Percentiles rank a stretch among this genome's conserved stretches.
These are phyloP conservation scores for Artemisia argyi DNA, from an alignment of 129 eudicot genomes.

Conservation along the genomic window DNA sequence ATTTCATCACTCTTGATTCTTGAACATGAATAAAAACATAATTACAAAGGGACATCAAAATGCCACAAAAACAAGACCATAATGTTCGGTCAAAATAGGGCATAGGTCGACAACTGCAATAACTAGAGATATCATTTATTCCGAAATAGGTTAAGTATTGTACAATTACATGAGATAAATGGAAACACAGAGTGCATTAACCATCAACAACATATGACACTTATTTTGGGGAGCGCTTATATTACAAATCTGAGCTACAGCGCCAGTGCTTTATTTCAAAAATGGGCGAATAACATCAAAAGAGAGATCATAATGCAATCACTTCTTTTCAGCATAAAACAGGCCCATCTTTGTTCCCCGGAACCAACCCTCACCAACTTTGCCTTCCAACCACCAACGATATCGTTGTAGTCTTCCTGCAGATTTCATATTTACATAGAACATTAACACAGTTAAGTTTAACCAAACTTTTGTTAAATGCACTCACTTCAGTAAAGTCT, in stretches of 20 bases:
- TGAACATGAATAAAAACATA: too few species aligned
- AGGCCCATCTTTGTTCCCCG: constrained; percentile 94
- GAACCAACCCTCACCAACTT: constrained; percentile 70
- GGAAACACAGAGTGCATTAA: too few species aligned
- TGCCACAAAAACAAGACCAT: too few species aligned
- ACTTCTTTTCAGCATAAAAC: constrained; percentile 74
- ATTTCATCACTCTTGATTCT: too few species aligned
- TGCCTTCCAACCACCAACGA: constrained; percentile 96
- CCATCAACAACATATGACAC: not conserved
- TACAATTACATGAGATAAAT: too few species aligned
- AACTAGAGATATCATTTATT: too few species aligned
- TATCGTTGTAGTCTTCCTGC: constrained; percentile 90
- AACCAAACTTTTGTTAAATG: not conserved
- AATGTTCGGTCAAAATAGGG: too few species aligned
- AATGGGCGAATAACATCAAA: not conserved
- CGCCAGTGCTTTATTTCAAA: constrained; percentile 24
- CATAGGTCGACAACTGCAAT: too few species aligned
- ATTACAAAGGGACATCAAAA: too few species aligned
- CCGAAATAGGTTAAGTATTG: too few species aligned
- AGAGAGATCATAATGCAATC: constrained; percentile 19
- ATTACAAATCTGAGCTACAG: constrained; percentile 18
- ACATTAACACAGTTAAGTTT: not conserved
- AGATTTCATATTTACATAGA: constrained; percentile 18
- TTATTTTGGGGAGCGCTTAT: constrained; percentile 12
- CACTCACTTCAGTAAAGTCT: constrained; percentile 79